Percentiles rank a stretch among this genome's conserved stretches.
phyloP scores from a whole-genome alignment of 345 rosid genomes.

The Camelina hispida region DNA sequence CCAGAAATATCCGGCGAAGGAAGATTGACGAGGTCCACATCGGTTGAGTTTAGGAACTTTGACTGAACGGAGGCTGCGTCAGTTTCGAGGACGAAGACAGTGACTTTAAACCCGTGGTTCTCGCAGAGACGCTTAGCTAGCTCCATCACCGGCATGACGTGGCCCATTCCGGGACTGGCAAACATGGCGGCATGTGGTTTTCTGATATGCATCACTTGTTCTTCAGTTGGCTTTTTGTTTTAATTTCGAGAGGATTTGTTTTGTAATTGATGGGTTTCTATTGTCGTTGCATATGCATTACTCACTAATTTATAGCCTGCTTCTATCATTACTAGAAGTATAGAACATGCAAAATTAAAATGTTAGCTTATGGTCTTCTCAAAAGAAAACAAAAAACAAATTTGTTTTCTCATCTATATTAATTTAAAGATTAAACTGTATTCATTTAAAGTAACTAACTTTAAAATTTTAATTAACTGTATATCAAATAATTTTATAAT shows the following conservation, averaged over 20 bases:
- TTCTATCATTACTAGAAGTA: background rate
- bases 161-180: conserved; percentile 79
- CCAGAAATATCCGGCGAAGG: conserved; percentile 48
- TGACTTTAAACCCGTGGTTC: conserved; percentile 49
- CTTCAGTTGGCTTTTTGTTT: background rate
- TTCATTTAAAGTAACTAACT: too few relatives aligned
- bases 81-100: conserved; percentile 54
- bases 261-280: background rate
- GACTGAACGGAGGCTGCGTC: conserved; percentile 48
- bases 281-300: background rate
- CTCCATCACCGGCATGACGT: conserved; percentile 66
- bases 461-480: too few relatives aligned
- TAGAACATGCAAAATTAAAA: too few relatives aligned
- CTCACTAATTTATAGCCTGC: conserved; percentile 29
- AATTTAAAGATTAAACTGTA: too few relatives aligned
- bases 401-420: too few relatives aligned
- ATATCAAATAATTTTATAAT: too few relatives aligned
- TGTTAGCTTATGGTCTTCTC: too few relatives aligned
- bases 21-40: conserved; percentile 45
- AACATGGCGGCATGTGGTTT: conserved; percentile 57
- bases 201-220: conserved; percentile 41
- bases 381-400: too few relatives aligned
- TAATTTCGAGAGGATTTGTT: background rate
- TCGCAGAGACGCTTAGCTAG: conserved; percentile 55
- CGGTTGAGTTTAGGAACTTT: conserved; percentile 33